Evolutionary conservation across 805 yeast species (phyloP).

Genomic region (Candida silvatica): DNA sequence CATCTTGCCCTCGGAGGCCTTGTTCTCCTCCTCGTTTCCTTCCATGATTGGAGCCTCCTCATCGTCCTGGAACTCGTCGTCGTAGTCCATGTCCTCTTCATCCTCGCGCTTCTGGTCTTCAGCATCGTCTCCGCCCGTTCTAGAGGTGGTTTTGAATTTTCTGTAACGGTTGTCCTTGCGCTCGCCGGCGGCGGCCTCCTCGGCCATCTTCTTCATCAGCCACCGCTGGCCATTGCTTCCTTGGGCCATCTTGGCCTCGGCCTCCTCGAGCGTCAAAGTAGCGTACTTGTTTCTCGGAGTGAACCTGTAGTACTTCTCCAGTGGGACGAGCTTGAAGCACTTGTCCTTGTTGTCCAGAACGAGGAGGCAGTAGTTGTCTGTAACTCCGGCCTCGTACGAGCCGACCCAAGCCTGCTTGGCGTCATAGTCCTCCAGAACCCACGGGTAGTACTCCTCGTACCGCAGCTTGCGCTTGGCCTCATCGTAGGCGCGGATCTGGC

Average conservation of each 20-base stretch:
- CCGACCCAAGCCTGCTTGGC: conserved; percentile 94
- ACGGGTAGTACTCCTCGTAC: conserved; percentile 94
- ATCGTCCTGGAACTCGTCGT: conserved; percentile 96
- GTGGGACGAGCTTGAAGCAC: conserved; percentile 82
- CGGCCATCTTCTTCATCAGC: conserved; percentile 87
- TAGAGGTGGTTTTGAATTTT: conserved; percentile 34
- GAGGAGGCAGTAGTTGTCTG: conserved; percentile 78
- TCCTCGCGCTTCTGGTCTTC: conserved; percentile 46
- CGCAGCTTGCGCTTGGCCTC: conserved; percentile 78
- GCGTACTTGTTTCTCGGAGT: conserved; percentile 92
- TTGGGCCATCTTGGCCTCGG: conserved; percentile 89
- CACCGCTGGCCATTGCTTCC: conserved; percentile 74
- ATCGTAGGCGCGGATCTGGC: conserved; percentile 73
- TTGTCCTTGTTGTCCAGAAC: conserved; percentile 75
- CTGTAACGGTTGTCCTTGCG: conserved; percentile 43
- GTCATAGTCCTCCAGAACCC: conserved; percentile 97
- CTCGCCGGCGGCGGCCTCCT: conserved; percentile 47
- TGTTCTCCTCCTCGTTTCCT: conserved; percentile 92
- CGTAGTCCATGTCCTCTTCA: conserved; percentile 80
- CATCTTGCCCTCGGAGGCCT: conserved; percentile 75
- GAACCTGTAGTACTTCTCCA: conserved; percentile 88
- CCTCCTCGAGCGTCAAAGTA: conserved; percentile 90
- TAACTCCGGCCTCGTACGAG: conserved; percentile 82
- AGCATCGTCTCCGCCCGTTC: conserved; percentile 13
- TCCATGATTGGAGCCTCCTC: conserved; percentile 98